Evolutionary conservation across 192 early-diverging fungal genomes (phyloP).

Genomic region (Mortierella hygrophila): DNA sequence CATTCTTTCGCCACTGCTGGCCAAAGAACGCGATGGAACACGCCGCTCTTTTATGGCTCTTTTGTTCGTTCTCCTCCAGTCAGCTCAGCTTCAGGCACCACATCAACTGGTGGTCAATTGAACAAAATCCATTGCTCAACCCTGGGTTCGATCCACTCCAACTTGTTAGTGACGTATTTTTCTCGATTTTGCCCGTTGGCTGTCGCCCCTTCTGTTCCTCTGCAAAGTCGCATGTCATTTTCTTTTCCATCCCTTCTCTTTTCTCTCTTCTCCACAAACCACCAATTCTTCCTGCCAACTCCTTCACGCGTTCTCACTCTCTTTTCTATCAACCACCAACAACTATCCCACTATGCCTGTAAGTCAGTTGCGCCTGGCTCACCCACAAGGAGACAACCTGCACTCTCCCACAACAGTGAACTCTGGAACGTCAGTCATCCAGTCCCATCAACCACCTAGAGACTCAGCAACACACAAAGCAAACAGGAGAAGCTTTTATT

Average conservation of each 20-base stretch:
- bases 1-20: too few species aligned
- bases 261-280: conserved; percentile 8
- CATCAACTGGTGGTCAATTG: too few species aligned
- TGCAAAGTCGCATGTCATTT: background rate
- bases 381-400: background rate
- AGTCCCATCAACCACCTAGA: background rate
- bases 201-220: background rate
- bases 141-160: conserved; percentile 8
- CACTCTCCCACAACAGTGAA: background rate
- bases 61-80: too few species aligned
- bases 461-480: background rate
- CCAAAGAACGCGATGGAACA: too few species aligned
- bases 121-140: background rate
- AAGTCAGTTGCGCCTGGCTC: conserved; percentile 12
- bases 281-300: background rate
- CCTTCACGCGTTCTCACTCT: background rate
- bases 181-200: background rate
- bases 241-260: background rate
- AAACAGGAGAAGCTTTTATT: background rate
- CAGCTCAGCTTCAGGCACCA: too few species aligned
- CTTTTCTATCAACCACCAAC: background rate
- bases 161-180: conserved; percentile 32
- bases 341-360: conserved; percentile 32
- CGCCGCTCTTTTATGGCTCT: too few species aligned
- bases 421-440: conserved; percentile 4